These are phyloP conservation scores for Chrysanthemum seticuspe DNA, from an alignment of 129 eudicot genomes.

Conservation along the genomic window DNA sequence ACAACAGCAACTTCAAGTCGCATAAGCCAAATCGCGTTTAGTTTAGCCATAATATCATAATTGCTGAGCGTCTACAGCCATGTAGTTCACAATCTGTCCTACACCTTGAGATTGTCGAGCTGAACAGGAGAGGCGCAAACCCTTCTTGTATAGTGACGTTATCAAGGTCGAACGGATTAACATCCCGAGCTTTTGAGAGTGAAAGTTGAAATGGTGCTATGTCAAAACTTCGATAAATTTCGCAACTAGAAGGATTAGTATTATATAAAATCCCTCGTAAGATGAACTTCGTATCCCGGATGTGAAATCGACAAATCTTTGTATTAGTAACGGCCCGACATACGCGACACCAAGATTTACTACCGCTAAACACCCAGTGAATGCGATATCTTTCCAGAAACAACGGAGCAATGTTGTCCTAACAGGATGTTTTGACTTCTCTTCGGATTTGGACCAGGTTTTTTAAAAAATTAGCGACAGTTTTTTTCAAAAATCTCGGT, in stretches of 20 bases:
- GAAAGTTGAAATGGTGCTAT: slow-evolving; percentile 61
- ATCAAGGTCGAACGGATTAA: slow-evolving; percentile 49
- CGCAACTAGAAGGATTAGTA: slow-evolving; percentile 36
- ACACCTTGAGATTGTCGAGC: slow-evolving; percentile 71
- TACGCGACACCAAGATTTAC: slow-evolving; percentile 45
- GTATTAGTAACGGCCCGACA: slow-evolving; percentile 62
- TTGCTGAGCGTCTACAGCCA: slow-evolving; percentile 70
- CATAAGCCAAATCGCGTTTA: slow-evolving; percentile 62
- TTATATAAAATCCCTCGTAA: slow-evolving; percentile 53
- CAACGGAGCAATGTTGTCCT: slow-evolving; percentile 48
- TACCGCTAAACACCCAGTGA: slow-evolving; percentile 49
- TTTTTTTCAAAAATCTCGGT: slow-evolving; percentile 53
- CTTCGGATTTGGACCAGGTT: slow-evolving; percentile 42
- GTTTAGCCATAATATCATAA: slow-evolving; percentile 49
- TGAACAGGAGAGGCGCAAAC: slow-evolving; percentile 53
- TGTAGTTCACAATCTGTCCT: slow-evolving; percentile 70
- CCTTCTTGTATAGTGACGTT: slow-evolving; percentile 49
- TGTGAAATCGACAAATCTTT: slow-evolving; percentile 51
- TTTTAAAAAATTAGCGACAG: slow-evolving; percentile 7
- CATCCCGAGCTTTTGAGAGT: slow-evolving; percentile 61
- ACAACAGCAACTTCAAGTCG: slow-evolving; percentile 49
- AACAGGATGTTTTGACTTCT: slow-evolving; percentile 48
- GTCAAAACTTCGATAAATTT: slow-evolving; percentile 58
- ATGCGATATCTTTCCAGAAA: slow-evolving; percentile 53
- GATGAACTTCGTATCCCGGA: slow-evolving; percentile 34